Percentiles rank a stretch among this genome's conserved stretches.
Conservation (phyloP, 371 early-diverging fungal species). For the Fennellomyces sp. region DNA sequence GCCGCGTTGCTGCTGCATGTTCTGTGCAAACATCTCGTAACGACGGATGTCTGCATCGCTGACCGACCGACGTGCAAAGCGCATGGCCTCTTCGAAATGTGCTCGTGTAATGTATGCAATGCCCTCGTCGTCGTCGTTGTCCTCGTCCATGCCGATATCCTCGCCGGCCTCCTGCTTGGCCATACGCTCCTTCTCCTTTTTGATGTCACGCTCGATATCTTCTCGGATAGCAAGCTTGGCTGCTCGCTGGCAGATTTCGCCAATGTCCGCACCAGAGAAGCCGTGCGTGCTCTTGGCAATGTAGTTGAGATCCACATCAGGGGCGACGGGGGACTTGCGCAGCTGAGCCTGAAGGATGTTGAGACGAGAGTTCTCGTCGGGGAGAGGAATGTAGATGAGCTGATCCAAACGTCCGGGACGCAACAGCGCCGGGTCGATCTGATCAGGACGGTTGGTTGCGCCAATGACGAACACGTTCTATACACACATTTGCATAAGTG, state of each 20-base stretch:
- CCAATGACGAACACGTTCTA: slow-evolving; percentile 99
- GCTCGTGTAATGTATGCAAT: slow-evolving; percentile 92
- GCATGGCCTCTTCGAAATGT: slow-evolving; percentile 99
- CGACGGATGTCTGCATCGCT: slow-evolving; percentile 96
- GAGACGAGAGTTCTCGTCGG: slow-evolving; percentile 91
- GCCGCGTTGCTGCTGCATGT: slow-evolving; percentile 92
- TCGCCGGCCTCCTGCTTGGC: slow-evolving; percentile 68
- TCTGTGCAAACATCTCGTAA: slow-evolving; percentile 99
- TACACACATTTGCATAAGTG: slow-evolving; percentile 56
- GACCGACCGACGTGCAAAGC: slow-evolving; percentile 96
- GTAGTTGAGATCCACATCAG: slow-evolving; percentile 84
- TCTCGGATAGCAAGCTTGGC: slow-evolving; percentile 99
- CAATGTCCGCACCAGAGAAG: slow-evolving; percentile 99
- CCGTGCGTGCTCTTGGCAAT: slow-evolving; percentile 95
- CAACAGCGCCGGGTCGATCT: slow-evolving; percentile 94
- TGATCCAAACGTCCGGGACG: slow-evolving; percentile 99
- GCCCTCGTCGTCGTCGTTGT: slow-evolving; percentile 74
- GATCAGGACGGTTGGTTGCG: slow-evolving; percentile 99
- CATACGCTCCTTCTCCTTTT: slow-evolving; percentile 70
- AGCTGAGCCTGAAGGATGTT: slow-evolving; percentile 92
- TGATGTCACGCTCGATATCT: slow-evolving; percentile 94
- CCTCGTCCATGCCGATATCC: slow-evolving; percentile 80
- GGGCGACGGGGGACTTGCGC: slow-evolving; percentile 96
- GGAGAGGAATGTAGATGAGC: slow-evolving; percentile 98
- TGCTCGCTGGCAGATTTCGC: slow-evolving; percentile 99